These are phyloP conservation scores for Hypericum perforatum DNA, from an alignment of 345 rosid genomes.

Conservation along the genomic window DNA sequence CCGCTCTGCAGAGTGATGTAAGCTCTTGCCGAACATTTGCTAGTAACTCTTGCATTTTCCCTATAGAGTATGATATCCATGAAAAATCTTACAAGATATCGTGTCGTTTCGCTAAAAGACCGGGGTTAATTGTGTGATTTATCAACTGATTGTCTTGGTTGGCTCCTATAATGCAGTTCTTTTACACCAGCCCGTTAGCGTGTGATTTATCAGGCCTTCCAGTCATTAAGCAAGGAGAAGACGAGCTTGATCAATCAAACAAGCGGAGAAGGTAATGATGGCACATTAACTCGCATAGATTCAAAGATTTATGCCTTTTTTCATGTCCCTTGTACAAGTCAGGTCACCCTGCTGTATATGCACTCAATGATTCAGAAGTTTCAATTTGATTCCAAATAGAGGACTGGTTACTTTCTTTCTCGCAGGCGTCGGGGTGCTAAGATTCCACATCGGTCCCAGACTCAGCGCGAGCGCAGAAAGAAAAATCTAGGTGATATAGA, in stretches of 20 bases:
- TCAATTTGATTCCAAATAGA: background rate
- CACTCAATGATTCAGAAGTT: background rate
- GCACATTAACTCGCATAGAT: no score
- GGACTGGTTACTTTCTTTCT: background rate
- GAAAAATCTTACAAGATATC: background rate
- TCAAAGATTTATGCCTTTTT: no score
- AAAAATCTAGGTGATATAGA: conserved; percentile 14
- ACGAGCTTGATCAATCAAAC: conserved; percentile 21
- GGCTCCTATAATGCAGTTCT: conserved; percentile 28
- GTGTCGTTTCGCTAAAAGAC: no score
- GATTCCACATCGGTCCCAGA: conserved; percentile 28
- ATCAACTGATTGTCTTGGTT: background rate
- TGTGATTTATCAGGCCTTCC: conserved; percentile 55
- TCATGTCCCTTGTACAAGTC: background rate
- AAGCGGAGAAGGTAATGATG: conserved; percentile 33
- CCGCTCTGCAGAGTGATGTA: conserved; percentile 40
- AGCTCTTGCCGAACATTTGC: background rate
- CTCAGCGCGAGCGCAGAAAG: conserved; percentile 26
- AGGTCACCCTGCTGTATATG: background rate
- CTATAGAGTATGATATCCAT: background rate
- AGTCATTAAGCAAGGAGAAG: conserved; percentile 26
- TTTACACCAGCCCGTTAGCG: conserved; percentile 36
- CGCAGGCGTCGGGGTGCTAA: conserved; percentile 28
- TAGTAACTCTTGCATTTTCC: no score
- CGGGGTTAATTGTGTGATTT: background rate